Evolutionary conservation across 768 basidiomycete species (phyloP), one percentile per base, ranked within the genome.

Genomic region (Termitomyces sp.): DNA sequence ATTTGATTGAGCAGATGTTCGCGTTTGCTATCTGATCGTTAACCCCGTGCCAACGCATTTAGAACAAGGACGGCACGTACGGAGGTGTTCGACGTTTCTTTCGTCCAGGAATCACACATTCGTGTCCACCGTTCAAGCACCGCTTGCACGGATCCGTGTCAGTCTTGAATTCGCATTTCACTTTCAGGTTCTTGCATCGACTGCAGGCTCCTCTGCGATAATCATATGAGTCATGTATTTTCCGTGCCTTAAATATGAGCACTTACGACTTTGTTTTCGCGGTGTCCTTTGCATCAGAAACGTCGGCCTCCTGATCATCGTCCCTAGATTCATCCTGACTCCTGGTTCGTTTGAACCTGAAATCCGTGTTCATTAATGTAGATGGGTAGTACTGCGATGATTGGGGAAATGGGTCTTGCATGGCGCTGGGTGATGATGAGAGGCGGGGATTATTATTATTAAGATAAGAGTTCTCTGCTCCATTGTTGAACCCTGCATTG

Each of bases 41-140:
- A 57, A 21, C 16, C 21, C 6, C 17, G 34, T 6, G 9, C 46
- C 11, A 34, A 38, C 8, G 14, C 21, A 23, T 27, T 32, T 7
- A 9, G 14, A 19, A 37, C 5, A 14, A 46, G 21, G 27, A 12
- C 34, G 9, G 17, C 16, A 73, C 87, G 68, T 71, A 92, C 90
- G 88, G 90, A 52, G 90, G 90, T 5, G 85, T 80, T 45, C 86
- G 77, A 56, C 90, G 85, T 65, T 89, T 88, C 71, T 90, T 92
- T 59, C 87, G 79, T n/a, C 89, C 90, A n/a, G 90, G 90, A 49
- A 88, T 89, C 41, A 85, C 72, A 62, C 90, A 92, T 51, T 89
- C 87, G 55, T 89, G 84, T 6, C 81, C 82, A 10, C 86, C 86
- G 58, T 82, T 82, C 54, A 81, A 69, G 64, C 90, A 92, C 11